A percentile compares a stretch with the other conserved stretches of the same genome.
Conservation (phyloP, 352 stramenopile genomes). For the Albugo laibachii region DNA sequence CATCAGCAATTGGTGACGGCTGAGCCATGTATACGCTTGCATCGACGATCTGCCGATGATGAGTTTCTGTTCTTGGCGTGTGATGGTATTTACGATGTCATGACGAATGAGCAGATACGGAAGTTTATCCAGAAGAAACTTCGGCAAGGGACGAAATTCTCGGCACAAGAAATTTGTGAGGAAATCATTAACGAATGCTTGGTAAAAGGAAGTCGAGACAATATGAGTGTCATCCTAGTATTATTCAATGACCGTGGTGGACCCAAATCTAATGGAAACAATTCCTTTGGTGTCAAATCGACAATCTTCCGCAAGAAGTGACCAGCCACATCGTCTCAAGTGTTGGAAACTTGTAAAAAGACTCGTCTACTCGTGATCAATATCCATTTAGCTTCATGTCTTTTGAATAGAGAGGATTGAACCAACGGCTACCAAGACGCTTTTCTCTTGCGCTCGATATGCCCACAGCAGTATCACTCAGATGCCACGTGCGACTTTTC, state of each 20-base stretch:
- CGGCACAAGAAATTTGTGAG: conserved; percentile 44
- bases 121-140: conserved; percentile 77
- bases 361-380: too few species aligned
- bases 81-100: conserved; percentile 90
- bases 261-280: too few species aligned
- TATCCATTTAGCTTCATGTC: too few species aligned
- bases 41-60: conserved; percentile 52
- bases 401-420: too few species aligned
- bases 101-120: conserved; percentile 85
- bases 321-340: too few species aligned
- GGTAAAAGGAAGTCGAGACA: conserved; percentile 62
- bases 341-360: too few species aligned
- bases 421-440: too few species aligned
- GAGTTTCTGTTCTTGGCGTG: conserved; percentile 86
- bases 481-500: conserved; percentile 7
- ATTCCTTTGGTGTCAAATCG: too few species aligned
- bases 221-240: conserved; percentile 75
- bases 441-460: too few species aligned
- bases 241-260: conserved; percentile 20
- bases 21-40: conserved; percentile 62
- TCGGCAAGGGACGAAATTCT: conserved; percentile 11
- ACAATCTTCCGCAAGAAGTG: too few species aligned
- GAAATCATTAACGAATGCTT: conserved; percentile 66
- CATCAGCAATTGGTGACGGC: conserved; percentile 75
- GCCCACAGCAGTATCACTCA: too few species aligned